phyloP scores from a whole-genome alignment of 805 yeast genomes.

The Ogataea wickerhamii region DNA sequence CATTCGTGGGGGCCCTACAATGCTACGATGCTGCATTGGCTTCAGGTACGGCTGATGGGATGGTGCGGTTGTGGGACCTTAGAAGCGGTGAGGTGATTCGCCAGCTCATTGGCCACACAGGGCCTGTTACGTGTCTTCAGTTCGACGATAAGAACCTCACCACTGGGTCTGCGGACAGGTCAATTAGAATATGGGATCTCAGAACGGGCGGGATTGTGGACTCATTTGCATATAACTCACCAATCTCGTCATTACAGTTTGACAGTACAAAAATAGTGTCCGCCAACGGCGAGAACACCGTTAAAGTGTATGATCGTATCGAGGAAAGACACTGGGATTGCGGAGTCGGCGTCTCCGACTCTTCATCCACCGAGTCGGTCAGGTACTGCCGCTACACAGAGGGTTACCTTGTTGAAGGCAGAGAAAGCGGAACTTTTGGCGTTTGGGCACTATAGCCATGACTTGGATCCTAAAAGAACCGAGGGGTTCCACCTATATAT shows the following conservation, averaged over 20 bases:
- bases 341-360: conserved; percentile 37
- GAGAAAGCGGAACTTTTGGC: conserved; percentile 55
- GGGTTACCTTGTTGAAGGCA: conserved; percentile 66
- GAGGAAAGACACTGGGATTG: conserved; percentile 51
- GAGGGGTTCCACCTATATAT: too few relatives aligned
- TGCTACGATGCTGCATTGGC: conserved; percentile 75
- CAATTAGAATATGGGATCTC: conserved; percentile 69
- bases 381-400: conserved; percentile 50
- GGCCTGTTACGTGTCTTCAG: conserved; percentile 62
- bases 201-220: conserved; percentile 61
- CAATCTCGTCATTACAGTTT: conserved; percentile 55
- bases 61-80: conserved; percentile 73
- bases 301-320: conserved; percentile 56
- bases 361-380: conserved; percentile 30
- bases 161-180: conserved; percentile 61
- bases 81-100: conserved; percentile 65
- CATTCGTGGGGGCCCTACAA: conserved; percentile 64
- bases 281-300: conserved; percentile 46
- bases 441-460: conserved; percentile 63
- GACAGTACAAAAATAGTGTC: conserved; percentile 52
- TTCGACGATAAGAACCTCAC: conserved; percentile 63
- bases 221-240: conserved; percentile 57
- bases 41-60: conserved; percentile 73
- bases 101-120: conserved; percentile 63
- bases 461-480: too few relatives aligned